Conservation (phyloP, 2,329 filamentous ascomycete genomes). For the Apiospora saccharicola region DNA sequence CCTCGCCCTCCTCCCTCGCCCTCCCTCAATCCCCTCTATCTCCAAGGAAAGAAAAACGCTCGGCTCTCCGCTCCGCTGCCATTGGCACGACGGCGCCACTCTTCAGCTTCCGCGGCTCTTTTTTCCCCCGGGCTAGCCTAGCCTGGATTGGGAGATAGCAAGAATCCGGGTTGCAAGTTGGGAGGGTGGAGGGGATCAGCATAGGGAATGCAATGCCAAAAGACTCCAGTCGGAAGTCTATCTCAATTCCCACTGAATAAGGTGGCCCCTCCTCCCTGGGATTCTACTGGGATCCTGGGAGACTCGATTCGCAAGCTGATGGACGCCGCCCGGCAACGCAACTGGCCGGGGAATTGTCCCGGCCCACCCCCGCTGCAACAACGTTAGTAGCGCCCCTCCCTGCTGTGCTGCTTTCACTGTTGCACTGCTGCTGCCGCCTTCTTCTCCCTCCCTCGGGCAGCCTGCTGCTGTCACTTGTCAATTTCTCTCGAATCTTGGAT, state of each 20-base stretch:
- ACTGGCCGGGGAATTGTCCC: neutral
- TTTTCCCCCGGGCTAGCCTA: neutral
- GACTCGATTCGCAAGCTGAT: neutral
- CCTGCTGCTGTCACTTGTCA: slow-evolving; percentile 6
- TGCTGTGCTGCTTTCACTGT: too few relatives aligned
- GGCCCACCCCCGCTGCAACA: slow-evolving; percentile 10
- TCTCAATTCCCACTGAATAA: slow-evolving; percentile 13
- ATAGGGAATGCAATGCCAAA: neutral
- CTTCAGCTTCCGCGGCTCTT: slow-evolving; percentile 5
- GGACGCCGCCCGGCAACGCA: neutral
- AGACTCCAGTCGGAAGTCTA: neutral
- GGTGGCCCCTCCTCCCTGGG: neutral
- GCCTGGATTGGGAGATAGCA: neutral
- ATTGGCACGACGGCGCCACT: slow-evolving; percentile 12
- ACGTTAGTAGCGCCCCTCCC: neutral
- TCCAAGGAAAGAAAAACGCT: neutral
- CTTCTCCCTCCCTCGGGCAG: neutral
- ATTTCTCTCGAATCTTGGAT: neutral
- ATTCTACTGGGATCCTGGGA: neutral
- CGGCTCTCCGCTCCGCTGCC: slow-evolving; percentile 9
- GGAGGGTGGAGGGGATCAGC: neutral
- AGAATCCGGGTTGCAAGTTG: neutral
- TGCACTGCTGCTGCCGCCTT: too few relatives aligned
- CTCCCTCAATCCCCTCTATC: neutral
- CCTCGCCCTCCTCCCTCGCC: too few relatives aligned